phyloP scores from a whole-genome alignment of 2,329 filamentous ascomycete genomes.

The Calonectria multiphialidica region DNA sequence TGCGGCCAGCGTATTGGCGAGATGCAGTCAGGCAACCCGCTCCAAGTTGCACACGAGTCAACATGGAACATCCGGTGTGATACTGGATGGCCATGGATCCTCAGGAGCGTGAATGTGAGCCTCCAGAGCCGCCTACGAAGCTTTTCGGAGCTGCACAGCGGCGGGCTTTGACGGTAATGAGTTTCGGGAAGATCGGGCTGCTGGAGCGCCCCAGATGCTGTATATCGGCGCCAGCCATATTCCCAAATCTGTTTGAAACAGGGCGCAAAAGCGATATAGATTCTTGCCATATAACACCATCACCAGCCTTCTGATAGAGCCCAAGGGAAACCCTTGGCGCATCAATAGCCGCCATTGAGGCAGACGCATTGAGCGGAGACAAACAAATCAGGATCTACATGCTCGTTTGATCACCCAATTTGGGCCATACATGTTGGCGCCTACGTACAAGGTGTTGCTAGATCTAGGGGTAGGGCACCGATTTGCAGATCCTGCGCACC shows the following conservation, averaged over 20 bases:
- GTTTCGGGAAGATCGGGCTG: background rate
- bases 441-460: background rate
- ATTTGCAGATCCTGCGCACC: background rate
- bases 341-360: background rate
- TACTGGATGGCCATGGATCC: background rate
- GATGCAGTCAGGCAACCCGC: constrained; percentile 29
- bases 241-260: constrained; percentile 1
- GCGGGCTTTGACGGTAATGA: background rate
- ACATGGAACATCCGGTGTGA: constrained; percentile 12
- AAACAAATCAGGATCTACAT: constrained; percentile 4
- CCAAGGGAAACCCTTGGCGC: background rate
- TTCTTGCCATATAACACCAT: background rate
- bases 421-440: background rate
- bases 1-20: background rate
- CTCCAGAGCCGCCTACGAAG: background rate
- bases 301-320: background rate
- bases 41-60: constrained; percentile 22
- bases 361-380: background rate
- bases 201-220: background rate
- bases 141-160: background rate
- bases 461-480: background rate
- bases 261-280: background rate
- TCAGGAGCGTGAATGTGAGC: too few species aligned
- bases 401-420: background rate
- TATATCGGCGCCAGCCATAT: background rate